Evolutionary conservation across 495 filamentous ascomycete genomes (phyloP).

Genomic region (Penicillium maclennaniae): DNA sequence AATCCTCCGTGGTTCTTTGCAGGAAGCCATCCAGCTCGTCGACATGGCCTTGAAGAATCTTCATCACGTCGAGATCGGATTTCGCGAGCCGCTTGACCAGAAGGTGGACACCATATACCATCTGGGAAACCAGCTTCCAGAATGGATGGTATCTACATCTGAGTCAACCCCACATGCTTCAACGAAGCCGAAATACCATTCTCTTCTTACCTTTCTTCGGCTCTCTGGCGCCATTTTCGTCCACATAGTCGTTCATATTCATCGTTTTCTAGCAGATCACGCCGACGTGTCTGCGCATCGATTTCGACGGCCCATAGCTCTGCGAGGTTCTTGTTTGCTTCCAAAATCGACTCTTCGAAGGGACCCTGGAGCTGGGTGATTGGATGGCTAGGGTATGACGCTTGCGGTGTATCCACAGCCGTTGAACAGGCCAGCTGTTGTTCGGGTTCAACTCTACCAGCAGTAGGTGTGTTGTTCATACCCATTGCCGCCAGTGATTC

Average conservation of each 20-base stretch:
- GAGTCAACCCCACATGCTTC: not conserved
- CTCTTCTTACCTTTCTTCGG: constrained; percentile 48
- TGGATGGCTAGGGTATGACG: constrained; percentile 39
- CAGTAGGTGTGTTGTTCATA: constrained; percentile 1
- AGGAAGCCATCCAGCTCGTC: constrained; percentile 91
- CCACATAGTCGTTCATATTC: constrained; percentile 62
- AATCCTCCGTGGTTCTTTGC: constrained; percentile 78
- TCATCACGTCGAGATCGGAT: constrained; percentile 79
- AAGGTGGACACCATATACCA: constrained; percentile 89
- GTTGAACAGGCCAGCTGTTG: constrained; percentile 5
- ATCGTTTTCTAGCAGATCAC: constrained; percentile 62
- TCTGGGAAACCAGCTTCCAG: constrained; percentile 86
- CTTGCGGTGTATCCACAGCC: not conserved
- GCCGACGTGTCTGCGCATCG: constrained; percentile 65
- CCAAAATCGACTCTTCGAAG: constrained; percentile 87
- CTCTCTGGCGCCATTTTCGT: constrained; percentile 68
- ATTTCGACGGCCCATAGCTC: constrained; percentile 50
- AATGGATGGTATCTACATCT: constrained; percentile 67
- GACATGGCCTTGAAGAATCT: constrained; percentile 87
- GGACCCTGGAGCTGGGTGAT: constrained; percentile 83
- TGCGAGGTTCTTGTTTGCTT: constrained; percentile 52
- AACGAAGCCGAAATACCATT: not conserved
- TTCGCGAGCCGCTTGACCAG: constrained; percentile 82
- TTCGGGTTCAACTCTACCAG: not conserved
- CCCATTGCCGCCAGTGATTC: constrained; percentile 2